Base-by-base conservation (phyloP, 352 stramenopile genomes). In the Blastocystis sp. region DNA sequence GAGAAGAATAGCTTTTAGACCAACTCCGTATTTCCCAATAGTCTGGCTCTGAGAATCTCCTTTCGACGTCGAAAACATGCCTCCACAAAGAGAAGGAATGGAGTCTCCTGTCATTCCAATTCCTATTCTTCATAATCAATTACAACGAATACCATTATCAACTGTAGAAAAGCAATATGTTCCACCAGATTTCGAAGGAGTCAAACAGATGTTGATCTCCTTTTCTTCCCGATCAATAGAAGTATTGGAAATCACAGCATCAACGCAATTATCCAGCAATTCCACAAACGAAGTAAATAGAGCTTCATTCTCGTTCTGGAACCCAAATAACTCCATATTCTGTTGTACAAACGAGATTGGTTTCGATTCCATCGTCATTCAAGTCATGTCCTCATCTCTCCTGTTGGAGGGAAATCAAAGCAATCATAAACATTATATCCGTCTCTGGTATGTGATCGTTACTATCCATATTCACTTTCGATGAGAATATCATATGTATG, bases 321-420 rank as follows among this genome's bases (percentile, higher is more conserved):
- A 80, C 21, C 69, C 69, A 27, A 80, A 63, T 11, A 80, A 12
- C 37, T 80, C 69, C 46, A 80, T 51, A 80, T 80, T 80, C 21
- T 80, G 12, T 19, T 54, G 21, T 58, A 80, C 46, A 63, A 80
- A 80, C 16, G 43, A 32, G 6, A 37, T 27, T 27, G 69, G 61
- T n/a, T 29, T 27, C 27, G 39, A 32, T 0, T 61, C 69, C n/a
- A 39, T 54, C 66, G 52, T 59, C 43, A 39, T 9, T 5, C 19
- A 49, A 24, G 61, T 1, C 2, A 49, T 73, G 16, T 49, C 42
- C 61, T 19, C 12, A 39, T 35, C 19, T 39, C 59, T 16, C 14
- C 6, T 39, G 24, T 58, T 78, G 32, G 66, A 78, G 66, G 39
- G 39, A 56, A 51, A 56, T 3, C 63, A 51, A 37, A 52, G 46